These are phyloP conservation scores for Fragilariopsis cylindrus DNA, from an alignment of 108 stramenopile genomes.

Conservation along the genomic window DNA sequence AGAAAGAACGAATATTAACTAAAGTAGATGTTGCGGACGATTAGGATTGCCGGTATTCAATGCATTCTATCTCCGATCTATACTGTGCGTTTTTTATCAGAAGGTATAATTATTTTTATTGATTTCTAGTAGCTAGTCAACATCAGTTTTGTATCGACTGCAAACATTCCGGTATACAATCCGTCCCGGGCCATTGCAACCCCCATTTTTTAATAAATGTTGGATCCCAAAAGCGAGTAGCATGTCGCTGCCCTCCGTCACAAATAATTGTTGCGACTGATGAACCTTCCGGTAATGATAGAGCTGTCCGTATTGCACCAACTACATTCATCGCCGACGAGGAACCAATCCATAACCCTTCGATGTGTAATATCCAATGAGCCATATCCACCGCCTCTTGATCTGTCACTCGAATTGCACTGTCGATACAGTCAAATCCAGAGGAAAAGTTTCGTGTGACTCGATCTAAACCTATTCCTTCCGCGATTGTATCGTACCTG, in stretches of 20 bases:
- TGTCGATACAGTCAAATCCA: slow-evolving; percentile 64
- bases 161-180: slow-evolving; percentile 35
- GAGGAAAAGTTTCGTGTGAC: slow-evolving; percentile 87
- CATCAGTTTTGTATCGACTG: background rate
- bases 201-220: slow-evolving; percentile 75
- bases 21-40: too few species aligned
- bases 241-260: slow-evolving; percentile 89
- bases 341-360: slow-evolving; percentile 95
- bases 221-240: slow-evolving; percentile 88
- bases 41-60: too few species aligned
- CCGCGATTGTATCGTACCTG: slow-evolving; percentile 95
- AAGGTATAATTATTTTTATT: too few species aligned
- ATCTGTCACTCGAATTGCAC: slow-evolving; percentile 70
- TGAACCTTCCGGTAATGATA: slow-evolving; percentile 48
- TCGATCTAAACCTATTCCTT: slow-evolving; percentile 96
- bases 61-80: too few species aligned
- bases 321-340: slow-evolving; percentile 95
- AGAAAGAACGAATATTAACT: too few species aligned
- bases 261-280: slow-evolving; percentile 91
- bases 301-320: slow-evolving; percentile 80
- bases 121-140: too few species aligned
- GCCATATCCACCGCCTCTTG: slow-evolving; percentile 96
- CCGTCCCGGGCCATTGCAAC: slow-evolving; percentile 73
- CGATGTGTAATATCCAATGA: slow-evolving; percentile 82
- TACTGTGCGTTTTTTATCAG: too few species aligned